Base-by-base conservation (phyloP, 208 protist genomes). In the Crithidia mellificae region DNA sequence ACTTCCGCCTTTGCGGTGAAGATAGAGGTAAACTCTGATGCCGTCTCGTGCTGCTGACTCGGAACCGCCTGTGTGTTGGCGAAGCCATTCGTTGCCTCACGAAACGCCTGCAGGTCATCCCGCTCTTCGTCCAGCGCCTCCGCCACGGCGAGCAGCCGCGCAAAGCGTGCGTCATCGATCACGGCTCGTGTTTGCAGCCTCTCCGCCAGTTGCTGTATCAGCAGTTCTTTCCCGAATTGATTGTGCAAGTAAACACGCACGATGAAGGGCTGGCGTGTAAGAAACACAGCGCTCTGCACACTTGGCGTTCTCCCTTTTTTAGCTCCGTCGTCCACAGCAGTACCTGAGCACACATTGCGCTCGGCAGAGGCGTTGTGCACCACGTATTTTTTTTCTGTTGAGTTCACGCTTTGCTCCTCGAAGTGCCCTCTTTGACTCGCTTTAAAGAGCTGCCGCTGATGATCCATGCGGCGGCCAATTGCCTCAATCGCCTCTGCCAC, bases 191-290 rank as follows among this genome's bases (percentile, higher is more conserved):
- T 84, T 25, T 75, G 78, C 55, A 93, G 79, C 0, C 83, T 68
- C 46, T 61, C 46, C 6, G 85, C 88, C 22, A 93, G 53, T 25
- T 71, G 70, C 64, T 93, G 88, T 12, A 93, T 62, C 15, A 90
- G 46, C 66, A 80, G 41, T 68, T 93, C 88, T 57, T 93, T 93
- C 6, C 88, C 88, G 58, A 93, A 93, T 41, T 91, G 80, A 58
- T 93, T 93, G 71, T 93, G 88, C 58, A 93, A 58, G 64, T 91
- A 93, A 12, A 91, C 77, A 4, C 84, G 84, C 30, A 93, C 52
- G 5, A 81, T 69, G 50, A 83, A 89, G n/a, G 83, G 77, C 30
- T 77, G 63, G 20, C 66, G 51, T 1, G 59, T 19, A 7, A 14
- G 12, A 6, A 55, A 25, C 5, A 7, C 24, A 20, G 41, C 41